Percentiles rank a stretch among this genome's conserved stretches.
Evolutionary conservation across 2,329 filamentous ascomycete species (phyloP).

Genomic region (Fusarium pseudograminearum): DNA sequence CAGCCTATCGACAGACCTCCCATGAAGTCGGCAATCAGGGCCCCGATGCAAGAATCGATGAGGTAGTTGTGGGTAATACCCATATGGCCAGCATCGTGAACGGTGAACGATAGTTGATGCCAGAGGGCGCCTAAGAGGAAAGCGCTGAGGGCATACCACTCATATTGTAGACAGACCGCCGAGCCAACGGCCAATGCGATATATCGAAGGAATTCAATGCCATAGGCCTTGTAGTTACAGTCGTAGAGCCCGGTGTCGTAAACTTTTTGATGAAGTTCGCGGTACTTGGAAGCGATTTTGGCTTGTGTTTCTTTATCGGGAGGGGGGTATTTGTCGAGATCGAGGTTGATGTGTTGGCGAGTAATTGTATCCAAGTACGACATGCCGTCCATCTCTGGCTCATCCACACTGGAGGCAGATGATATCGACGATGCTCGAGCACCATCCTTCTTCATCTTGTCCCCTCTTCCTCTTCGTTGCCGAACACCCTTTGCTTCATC

Average conservation of each 20-base stretch:
- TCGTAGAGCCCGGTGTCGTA: conserved; percentile 81
- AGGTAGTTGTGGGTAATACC: conserved; percentile 94
- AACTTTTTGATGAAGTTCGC: conserved; percentile 78
- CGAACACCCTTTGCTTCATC: conserved; percentile 43
- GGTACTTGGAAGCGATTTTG: conserved; percentile 82
- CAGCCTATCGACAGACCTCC: conserved; percentile 92
- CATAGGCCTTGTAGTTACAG: conserved; percentile 86
- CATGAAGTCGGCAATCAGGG: conserved; percentile 88
- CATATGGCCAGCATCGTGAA: conserved; percentile 97
- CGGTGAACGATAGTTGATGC: conserved; percentile 95
- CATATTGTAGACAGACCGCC: conserved; percentile 71
- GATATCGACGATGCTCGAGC: conserved; percentile 65
- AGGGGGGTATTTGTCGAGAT: conserved; percentile 83
- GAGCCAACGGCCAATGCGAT: conserved; percentile 67
- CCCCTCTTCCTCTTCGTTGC: conserved; percentile 45
- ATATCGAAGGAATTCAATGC: conserved; percentile 80
- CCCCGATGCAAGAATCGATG: conserved; percentile 85
- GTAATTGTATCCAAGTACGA: conserved; percentile 80
- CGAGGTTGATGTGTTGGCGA: conserved; percentile 78
- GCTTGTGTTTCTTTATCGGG: conserved; percentile 80
- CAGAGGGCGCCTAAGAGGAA: conserved; percentile 85
- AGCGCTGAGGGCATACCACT: conserved; percentile 77
- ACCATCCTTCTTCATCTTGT: conserved; percentile 27
- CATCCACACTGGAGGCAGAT: conserved; percentile 68
- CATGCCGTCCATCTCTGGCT: conserved; percentile 61